Evolutionary conservation across 106 monocot genomes (phyloP).

Genomic region (Dioscorea zingiberensis): DNA sequence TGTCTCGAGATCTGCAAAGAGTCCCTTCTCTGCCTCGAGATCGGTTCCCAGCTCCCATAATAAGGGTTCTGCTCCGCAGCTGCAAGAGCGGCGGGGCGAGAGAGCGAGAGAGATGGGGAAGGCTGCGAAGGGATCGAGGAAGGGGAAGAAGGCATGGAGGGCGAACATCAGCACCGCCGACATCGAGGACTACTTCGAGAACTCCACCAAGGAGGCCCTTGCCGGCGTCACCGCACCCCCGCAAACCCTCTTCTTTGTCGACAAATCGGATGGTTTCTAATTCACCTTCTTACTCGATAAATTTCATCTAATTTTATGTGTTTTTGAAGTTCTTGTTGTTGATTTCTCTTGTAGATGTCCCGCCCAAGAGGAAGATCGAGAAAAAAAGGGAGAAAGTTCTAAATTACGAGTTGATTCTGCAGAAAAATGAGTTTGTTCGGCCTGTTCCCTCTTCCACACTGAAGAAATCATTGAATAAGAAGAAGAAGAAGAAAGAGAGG

Average conservation of each 20-base stretch:
- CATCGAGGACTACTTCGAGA: conserved; percentile 86
- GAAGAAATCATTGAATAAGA: conserved; percentile 43
- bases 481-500: conserved; percentile 34
- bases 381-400: conserved; percentile 76
- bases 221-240: conserved; percentile 44
- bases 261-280: conserved; percentile 44
- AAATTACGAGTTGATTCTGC: conserved; percentile 50
- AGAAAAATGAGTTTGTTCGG: conserved; percentile 58
- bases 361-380: conserved; percentile 65
- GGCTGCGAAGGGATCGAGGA: conserved; percentile 71
- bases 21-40: too few species aligned
- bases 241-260: conserved; percentile 69
- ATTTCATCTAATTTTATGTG: background rate
- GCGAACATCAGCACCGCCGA: conserved; percentile 89
- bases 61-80: too few species aligned
- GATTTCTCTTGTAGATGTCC: conserved; percentile 33
- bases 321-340: background rate
- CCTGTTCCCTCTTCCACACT: conserved; percentile 55
- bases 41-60: too few species aligned
- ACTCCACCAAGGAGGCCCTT: conserved; percentile 68
- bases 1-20: too few species aligned
- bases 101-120: conserved; percentile 53
- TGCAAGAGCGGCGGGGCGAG: background rate
- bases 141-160: conserved; percentile 99
- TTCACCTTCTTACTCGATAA: background rate